Conservation (phyloP, 257 asterid species). For the Coffea eugenioides region DNA sequence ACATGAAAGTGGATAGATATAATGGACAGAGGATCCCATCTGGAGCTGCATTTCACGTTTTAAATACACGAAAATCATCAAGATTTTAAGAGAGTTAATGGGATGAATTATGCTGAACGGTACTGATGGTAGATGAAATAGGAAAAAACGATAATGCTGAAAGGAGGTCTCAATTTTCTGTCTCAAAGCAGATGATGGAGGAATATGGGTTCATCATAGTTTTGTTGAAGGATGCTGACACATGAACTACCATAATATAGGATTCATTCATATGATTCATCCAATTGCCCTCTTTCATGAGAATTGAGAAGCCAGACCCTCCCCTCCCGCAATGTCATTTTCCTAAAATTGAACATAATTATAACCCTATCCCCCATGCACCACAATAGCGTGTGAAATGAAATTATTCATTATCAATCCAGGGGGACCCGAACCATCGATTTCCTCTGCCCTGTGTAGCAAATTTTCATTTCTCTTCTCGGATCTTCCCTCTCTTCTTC, state of each 20-base stretch:
- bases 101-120: background rate
- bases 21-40: no score
- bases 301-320: background rate
- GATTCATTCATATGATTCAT: conserved; percentile 1
- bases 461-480: no score
- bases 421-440: background rate
- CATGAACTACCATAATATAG: background rate
- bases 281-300: background rate
- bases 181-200: background rate
- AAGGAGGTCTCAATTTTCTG: background rate
- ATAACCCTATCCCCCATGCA: background rate
- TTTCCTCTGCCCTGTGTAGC: background rate
- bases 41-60: background rate
- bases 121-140: background rate
- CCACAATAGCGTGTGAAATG: background rate
- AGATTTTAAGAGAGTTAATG: background rate
- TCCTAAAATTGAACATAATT: conserved; percentile 1
- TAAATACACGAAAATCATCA: background rate
- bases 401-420: background rate
- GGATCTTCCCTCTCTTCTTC: no score
- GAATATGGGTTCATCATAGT: background rate
- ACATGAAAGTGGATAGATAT: no score
- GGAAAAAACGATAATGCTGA: background rate
- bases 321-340: background rate
- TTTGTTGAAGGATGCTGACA: background rate